A percentile compares a stretch with the other conserved stretches of the same genome.
These are phyloP conservation scores for Psophocarpus tetragonolobus DNA, from an alignment of 306 rosid genomes.

Conservation along the genomic window DNA sequence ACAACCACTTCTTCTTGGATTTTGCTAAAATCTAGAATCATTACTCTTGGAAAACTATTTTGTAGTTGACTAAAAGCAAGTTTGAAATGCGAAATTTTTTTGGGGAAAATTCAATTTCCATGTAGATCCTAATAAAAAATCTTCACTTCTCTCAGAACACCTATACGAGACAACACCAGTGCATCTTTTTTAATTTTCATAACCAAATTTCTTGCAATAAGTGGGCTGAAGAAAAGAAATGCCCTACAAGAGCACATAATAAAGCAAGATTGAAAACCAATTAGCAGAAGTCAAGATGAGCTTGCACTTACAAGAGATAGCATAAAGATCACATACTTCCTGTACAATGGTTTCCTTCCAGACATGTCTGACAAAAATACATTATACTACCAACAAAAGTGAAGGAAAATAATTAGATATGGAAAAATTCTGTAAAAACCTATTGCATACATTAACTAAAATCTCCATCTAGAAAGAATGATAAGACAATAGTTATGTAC, in stretches of 20 bases:
- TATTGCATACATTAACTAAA: background rate
- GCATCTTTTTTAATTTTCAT: slow-evolving; percentile 70
- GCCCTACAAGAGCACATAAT: slow-evolving; percentile 64
- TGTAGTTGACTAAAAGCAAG: no score
- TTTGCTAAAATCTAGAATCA: no score
- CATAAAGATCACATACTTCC: slow-evolving; percentile 67
- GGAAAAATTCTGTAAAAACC: slow-evolving; percentile 14
- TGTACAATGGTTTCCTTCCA: slow-evolving; percentile 84
- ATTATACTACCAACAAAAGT: slow-evolving; percentile 61
- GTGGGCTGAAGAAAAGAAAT: slow-evolving; percentile 92
- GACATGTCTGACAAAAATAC: slow-evolving; percentile 95
- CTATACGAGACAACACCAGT: slow-evolving; percentile 78
- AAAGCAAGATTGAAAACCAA: slow-evolving; percentile 31
- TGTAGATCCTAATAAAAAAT: slow-evolving; percentile 30
- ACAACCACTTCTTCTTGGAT: no score
- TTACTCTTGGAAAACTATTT: no score
- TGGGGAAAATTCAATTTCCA: slow-evolving; percentile 27
- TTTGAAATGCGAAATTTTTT: slow-evolving; percentile 15
- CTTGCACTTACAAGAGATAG: slow-evolving; percentile 1
- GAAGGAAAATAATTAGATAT: slow-evolving; percentile 32
- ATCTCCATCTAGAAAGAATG: slow-evolving; percentile 14
- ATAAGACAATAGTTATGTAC: background rate
- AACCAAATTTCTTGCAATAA: slow-evolving; percentile 71
- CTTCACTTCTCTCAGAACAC: slow-evolving; percentile 83
- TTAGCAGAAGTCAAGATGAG: slow-evolving; percentile 29